Conservation (phyloP, 345 rosid genomes). For the Trapa bicornis region DNA sequence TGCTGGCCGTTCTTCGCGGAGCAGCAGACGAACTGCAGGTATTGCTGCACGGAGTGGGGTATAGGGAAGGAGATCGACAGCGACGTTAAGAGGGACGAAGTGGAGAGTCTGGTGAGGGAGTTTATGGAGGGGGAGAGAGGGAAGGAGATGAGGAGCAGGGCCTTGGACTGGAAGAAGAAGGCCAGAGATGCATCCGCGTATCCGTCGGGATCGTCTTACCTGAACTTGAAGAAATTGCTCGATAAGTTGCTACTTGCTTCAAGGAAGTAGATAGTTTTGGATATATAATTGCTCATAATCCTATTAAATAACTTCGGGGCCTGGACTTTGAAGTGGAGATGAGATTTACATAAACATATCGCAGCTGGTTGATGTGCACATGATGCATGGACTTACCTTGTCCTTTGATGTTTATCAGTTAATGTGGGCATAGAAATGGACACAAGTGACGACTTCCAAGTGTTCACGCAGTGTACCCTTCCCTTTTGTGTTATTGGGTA, state of each 20-base stretch:
- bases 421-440: too few relatives aligned
- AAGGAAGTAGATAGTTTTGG: not conserved
- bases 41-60: constrained; percentile 35
- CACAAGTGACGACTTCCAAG: too few relatives aligned
- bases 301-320: too few relatives aligned
- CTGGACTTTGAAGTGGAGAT: too few relatives aligned
- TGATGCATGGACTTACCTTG: too few relatives aligned
- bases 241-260: constrained; percentile 18
- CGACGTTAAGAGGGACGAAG: constrained; percentile 37
- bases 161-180: constrained; percentile 27
- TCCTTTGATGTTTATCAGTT: too few relatives aligned
- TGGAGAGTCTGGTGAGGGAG: constrained; percentile 38
- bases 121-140: constrained; percentile 45
- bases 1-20: constrained; percentile 66
- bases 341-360: too few relatives aligned
- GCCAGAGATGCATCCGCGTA: constrained; percentile 16
- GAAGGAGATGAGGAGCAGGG: constrained; percentile 36
- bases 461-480: too few relatives aligned
- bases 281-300: too few relatives aligned
- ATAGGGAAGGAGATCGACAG: constrained; percentile 48
- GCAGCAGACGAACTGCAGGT: constrained; percentile 49
- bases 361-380: too few relatives aligned
- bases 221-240: constrained; percentile 21
- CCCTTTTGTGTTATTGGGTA: too few relatives aligned
- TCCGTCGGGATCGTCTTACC: constrained; percentile 26